phyloP scores from a whole-genome alignment of 768 basidiomycete genomes.

The Cystobasidium tubakii region DNA sequence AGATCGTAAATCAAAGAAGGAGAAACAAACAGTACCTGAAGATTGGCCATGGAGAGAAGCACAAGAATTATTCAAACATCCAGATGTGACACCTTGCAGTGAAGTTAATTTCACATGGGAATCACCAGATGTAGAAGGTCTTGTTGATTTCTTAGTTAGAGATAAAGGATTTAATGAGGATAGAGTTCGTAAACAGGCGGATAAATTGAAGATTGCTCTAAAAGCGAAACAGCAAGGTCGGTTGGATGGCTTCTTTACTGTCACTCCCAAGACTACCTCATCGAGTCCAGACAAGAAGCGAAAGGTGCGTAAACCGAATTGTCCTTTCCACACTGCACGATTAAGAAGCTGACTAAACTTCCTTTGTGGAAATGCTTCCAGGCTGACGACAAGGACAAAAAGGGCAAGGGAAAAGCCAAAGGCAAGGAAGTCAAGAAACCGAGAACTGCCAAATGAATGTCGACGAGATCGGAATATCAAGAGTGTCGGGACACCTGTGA shows the following conservation, averaged over 20 bases:
- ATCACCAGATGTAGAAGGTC: constrained; percentile 81
- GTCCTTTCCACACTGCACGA: no score
- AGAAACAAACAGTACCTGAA: constrained; percentile 73
- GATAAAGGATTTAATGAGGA: constrained; percentile 99
- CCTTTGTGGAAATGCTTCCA: no score
- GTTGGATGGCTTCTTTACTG: constrained; percentile 87
- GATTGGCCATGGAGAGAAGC: constrained; percentile 98
- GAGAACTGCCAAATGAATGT: constrained; percentile 14
- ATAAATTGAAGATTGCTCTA: constrained; percentile 80
- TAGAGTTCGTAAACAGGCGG: constrained; percentile 86
- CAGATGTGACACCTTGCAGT: constrained; percentile 79
- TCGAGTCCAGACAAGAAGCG: constrained; percentile 36
- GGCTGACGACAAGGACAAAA: constrained; percentile 45
- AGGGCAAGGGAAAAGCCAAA: constrained; percentile 49
- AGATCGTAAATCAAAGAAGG: constrained; percentile 59
- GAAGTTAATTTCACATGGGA: constrained; percentile 92
- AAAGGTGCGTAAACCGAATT: constrained; percentile 1
- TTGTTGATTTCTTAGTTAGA: constrained; percentile 83
- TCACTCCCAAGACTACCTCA: constrained; percentile 37
- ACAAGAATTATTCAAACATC: constrained; percentile 78
- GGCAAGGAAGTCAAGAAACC: constrained; percentile 35
- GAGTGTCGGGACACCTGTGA: no score
- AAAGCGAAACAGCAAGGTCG: constrained; percentile 91
- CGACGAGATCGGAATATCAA: background rate
- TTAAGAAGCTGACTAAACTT: no score